Evolutionary conservation across 768 basidiomycete genomes (phyloP), one percentile per base, ranked within the genome.

Genomic region (Trametes gibbosa): DNA sequence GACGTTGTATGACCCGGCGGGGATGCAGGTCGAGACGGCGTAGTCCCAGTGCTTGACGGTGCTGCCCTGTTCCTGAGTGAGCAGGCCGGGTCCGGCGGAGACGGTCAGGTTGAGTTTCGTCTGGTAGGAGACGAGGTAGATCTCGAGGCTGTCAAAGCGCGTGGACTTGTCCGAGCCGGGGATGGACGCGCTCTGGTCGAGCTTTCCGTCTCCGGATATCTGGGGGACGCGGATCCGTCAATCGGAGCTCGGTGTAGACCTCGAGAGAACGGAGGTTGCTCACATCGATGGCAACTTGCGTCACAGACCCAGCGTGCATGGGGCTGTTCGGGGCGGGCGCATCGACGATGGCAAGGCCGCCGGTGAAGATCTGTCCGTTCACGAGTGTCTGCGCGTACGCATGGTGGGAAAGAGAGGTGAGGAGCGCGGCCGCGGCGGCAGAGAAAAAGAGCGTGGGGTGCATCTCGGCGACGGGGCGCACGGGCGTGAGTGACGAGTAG

Each of bases 181-280:
- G 6, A 65, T 59, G 25, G 69, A 67, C n/a, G 76, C 74, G 42
- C 53, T 62, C 23, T 72, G 56, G 35, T 74, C 69, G 13, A 81
- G 69, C 42, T 77, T 74, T 21, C 80, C 79, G 63, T 81, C 70
- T 4, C 79, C 80, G 29, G 79, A 81, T 1, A 81, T 62, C 73
- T 75, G 47, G 14, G 0, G 46, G n/a, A 5, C 27, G n/a, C n/a
- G n/a, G n/a, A 42, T 13, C 45, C 10, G 19, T 35, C 17, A 29
- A 17, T 10, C n/a, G 13, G 2, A 27, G 29, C 29, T 32, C 10
- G n/a, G 5, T 32, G 29, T 32, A 32, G 10, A 5, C 29, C 13
- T 2, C 12, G 1, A 8, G n/a, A 2, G 13, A 19, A 6, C 4
- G 24, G 17, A 29, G 19, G 17, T 24, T 9, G 43, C 63, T 7